Evolutionary conservation across 768 basidiomycete species (phyloP), one percentile per base, ranked within the genome.

Genomic region (Dioszegia hungarica): DNA sequence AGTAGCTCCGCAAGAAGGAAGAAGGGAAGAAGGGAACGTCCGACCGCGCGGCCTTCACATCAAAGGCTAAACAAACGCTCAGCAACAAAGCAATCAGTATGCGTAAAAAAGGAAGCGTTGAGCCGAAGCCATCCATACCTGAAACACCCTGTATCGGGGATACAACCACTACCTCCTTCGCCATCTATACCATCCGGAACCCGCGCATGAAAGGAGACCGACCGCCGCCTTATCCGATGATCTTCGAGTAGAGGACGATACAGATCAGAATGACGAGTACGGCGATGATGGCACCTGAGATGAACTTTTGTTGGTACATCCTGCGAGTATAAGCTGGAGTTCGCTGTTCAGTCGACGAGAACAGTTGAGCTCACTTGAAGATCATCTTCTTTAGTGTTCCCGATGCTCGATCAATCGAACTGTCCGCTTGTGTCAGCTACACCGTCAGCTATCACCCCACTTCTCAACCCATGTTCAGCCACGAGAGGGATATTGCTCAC

Each of bases 331-430:
- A 40, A 37, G 29, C 55, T 38, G n/a, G n/a, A n/a, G n/a, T n/a
- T n/a, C n/a, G n/a, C n/a, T 43, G 22, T 15, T 33, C 33, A 28
- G 28, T 14, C 19, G 4, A 2, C 11, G 25, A 11, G 1, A 17
- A 39, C 20, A 39, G 20, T 15, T 24, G 37, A 45, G 79, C 86
- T 64, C 76, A 95, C 95, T 90, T 85, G 79, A 87, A 82, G 55
- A 97, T 87, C 94, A 98, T 98, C 77, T 88, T 87, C 80, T 87
- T 94, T 48, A 99, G 78, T 39, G 93, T 98, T 12, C 86, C 86
- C 2, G 90, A 86, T 27, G 95, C 94, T 36, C 88, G 83, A 76
- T 93, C 90, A 68, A 99, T 92, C 4, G 88, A 86, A 19, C 82
- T 81, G 70, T 97, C 93, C 31, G 94, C 92, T 39, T 86, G 82